A percentile compares a stretch with the other conserved stretches of the same genome.
These are phyloP conservation scores for Carex arenaria DNA, from an alignment of 202 grass and related monocot genomes.

Conservation along the genomic window DNA sequence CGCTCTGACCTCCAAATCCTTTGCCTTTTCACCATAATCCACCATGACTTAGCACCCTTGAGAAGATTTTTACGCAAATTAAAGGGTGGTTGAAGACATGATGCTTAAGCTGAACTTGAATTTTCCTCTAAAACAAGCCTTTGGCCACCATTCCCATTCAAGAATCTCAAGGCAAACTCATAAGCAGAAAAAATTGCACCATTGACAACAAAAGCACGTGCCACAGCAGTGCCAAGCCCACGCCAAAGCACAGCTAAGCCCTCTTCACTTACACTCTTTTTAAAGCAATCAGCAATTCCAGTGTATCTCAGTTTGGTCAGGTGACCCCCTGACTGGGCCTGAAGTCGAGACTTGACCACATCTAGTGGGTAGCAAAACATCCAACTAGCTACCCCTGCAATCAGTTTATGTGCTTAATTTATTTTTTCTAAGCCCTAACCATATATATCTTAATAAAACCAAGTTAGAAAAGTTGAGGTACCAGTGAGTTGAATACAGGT, in stretches of 20 bases:
- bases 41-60: not conserved
- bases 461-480: not conserved
- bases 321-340: slow-evolving; percentile 45
- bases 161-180: slow-evolving; percentile 65
- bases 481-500: not conserved
- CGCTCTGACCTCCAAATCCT: not conserved
- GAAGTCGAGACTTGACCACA: slow-evolving; percentile 93
- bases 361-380: slow-evolving; percentile 88
- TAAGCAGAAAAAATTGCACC: slow-evolving; percentile 94
- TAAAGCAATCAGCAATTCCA: slow-evolving; percentile 76
- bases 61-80: not conserved
- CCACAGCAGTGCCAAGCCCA: slow-evolving; percentile 78
- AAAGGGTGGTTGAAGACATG: not conserved
- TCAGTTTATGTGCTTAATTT: not conserved
- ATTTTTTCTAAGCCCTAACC: not conserved
- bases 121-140: slow-evolving; percentile 68
- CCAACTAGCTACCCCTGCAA: slow-evolving; percentile 83
- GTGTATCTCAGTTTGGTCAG: slow-evolving; percentile 48
- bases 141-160: slow-evolving; percentile 33
- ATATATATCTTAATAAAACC: not conserved
- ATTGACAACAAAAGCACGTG: slow-evolving; percentile 85
- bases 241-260: slow-evolving; percentile 83
- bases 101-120: slow-evolving; percentile 25
- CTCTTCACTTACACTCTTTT: slow-evolving; percentile 71
- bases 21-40: not conserved